Conservation (phyloP, 2,329 filamentous ascomycete genomes). For the Hypomyces rosellus region DNA sequence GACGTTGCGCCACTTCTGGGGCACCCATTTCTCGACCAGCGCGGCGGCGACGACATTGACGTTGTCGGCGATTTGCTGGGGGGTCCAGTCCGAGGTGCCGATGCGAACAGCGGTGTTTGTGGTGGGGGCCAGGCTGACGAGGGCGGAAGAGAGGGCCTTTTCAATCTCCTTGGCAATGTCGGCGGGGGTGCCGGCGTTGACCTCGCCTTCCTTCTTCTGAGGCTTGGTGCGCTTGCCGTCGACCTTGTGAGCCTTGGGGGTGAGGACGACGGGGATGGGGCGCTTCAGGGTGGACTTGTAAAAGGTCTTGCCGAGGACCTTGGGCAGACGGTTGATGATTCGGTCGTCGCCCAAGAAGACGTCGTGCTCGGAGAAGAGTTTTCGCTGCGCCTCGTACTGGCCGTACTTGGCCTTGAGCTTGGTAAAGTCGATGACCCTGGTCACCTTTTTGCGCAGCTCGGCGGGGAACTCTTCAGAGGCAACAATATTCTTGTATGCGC, state of each 20-base stretch:
- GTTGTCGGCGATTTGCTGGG: conserved; percentile 76
- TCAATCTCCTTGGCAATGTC: conserved; percentile 76
- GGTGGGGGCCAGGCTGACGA: conserved; percentile 72
- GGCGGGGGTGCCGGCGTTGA: conserved; percentile 48
- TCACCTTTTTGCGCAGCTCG: conserved; percentile 60
- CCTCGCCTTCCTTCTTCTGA: conserved; percentile 43
- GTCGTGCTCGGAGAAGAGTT: conserved; percentile 80
- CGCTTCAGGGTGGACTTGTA: conserved; percentile 79
- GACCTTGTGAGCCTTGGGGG: conserved; percentile 53
- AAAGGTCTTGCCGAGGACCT: conserved; percentile 82
- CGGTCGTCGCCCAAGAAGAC: conserved; percentile 90
- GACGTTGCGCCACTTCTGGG: conserved; percentile 83
- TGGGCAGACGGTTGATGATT: conserved; percentile 67
- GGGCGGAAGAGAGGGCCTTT: conserved; percentile 67
- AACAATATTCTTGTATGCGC: conserved; percentile 84
- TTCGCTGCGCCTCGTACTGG: conserved; percentile 79
- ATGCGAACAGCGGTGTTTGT: conserved; percentile 77
- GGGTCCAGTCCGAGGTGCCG: conserved; percentile 65
- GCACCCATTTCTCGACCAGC: conserved; percentile 72
- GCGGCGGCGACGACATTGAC: conserved; percentile 62
- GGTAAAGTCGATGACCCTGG: conserved; percentile 69
- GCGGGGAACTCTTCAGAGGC: conserved; percentile 65
- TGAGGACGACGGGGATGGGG: conserved; percentile 74
- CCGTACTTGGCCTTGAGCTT: conserved; percentile 81
- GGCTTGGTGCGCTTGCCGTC: conserved; percentile 53